phyloP scores from a whole-genome alignment of 139 green algal species.

The Micractinium sp. region DNA sequence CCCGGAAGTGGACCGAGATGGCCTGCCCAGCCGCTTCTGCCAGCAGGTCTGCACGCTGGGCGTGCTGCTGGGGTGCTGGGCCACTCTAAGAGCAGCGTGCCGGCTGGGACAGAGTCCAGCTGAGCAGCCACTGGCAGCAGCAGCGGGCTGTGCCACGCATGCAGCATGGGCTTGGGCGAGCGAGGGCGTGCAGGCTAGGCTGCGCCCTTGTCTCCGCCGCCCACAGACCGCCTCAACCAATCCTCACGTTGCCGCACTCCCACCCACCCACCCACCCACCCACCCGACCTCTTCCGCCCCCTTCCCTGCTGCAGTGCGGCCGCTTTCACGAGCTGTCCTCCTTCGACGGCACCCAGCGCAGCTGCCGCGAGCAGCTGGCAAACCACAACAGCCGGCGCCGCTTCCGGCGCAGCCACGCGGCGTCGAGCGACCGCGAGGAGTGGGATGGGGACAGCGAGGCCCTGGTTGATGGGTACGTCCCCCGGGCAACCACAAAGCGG shows the following conservation, averaged over 20 bases:
- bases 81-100: too few species aligned
- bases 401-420: conserved; percentile 16
- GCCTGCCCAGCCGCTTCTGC: conserved; percentile 75
- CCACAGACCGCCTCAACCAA: not conserved
- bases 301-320: conserved; percentile 1
- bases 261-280: not conserved
- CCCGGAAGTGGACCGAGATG: conserved; percentile 65
- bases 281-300: not conserved
- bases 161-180: not conserved
- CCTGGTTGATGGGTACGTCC: not conserved
- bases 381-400: conserved; percentile 14
- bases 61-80: not conserved
- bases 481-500: not conserved
- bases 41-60: conserved; percentile 66
- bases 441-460: not conserved
- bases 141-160: too few species aligned
- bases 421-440: not conserved
- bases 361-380: conserved; percentile 27
- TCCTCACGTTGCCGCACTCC: not conserved
- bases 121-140: too few species aligned
- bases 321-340: conserved; percentile 17
- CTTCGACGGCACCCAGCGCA: conserved; percentile 20
- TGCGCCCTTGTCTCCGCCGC: too few species aligned
- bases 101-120: too few species aligned
- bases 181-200: not conserved